Evolutionary conservation across 495 filamentous ascomycete genomes (phyloP), one percentile per base, ranked within the genome.

Genomic region (Tuber microsphaerosporum): DNA sequence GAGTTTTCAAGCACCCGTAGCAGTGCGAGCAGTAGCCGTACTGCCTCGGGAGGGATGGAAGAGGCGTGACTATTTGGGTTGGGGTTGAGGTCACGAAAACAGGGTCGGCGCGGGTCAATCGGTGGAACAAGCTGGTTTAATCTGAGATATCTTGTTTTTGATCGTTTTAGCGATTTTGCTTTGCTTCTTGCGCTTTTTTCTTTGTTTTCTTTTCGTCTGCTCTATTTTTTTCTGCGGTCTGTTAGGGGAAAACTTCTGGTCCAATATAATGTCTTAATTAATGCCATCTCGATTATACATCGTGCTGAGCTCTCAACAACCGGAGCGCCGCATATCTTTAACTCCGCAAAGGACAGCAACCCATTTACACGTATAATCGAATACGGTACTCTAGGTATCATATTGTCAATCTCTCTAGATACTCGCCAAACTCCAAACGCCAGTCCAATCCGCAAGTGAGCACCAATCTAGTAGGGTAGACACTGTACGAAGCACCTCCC

Each of bases 231-330:
- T 31, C 10, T 6, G 12, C 56, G 12, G 26, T 31, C 56, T 31
- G 10, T 65, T 31, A 31, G 20, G 48, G 48, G 22, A 51, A 20
- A 51, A 10, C 6, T n/a, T 61, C n/a, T 10, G n/a, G 26, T 10
- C 56, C 7, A 65, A 65, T 65, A 31, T 31, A 65, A 65, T 56
- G 48, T 31, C 56, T 65, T 65, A 65, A 65, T 65, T 65, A n/a
- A 65, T 31, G n/a, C 56, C 56, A 17, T 16, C 26, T 17, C 12
- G 26, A 65, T 65, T 31, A 14, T 31, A 2, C 31, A 65, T 65
- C n/a, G 56, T 1, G 56, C n/a, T 31, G 14, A n/a, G 26, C 56
- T 31, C 10, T 2, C 10, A 17, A 2, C 2, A 17, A 31, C 56
- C 12, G 16, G 45, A 26, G 56, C 56, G 56, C 26, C 12, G 12